Percentiles rank a stretch among this genome's conserved stretches.
These are phyloP conservation scores for Mycogone perniciosa DNA, from an alignment of 2,329 filamentous ascomycete species.

Conservation along the genomic window DNA sequence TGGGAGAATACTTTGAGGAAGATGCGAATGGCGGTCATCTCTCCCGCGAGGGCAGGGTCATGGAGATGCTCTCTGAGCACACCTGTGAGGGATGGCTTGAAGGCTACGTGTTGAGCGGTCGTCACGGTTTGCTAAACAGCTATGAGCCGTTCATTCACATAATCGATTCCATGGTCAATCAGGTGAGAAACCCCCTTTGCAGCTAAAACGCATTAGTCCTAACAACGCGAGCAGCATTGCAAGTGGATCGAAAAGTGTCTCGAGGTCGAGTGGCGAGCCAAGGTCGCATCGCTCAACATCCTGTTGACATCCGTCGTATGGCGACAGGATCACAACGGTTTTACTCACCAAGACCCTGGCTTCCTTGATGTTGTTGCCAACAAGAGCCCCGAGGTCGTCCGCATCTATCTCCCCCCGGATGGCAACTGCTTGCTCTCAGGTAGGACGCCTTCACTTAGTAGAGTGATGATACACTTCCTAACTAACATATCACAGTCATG, in stretches of 20 bases:
- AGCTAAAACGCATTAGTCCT: conserved; percentile 4
- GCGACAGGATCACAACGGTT: conserved; percentile 79
- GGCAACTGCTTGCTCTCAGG: conserved; percentile 67
- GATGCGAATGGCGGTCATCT: conserved; percentile 70
- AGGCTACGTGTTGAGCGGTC: conserved; percentile 68
- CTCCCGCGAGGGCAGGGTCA: conserved; percentile 61
- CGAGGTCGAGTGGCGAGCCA: conserved; percentile 72
- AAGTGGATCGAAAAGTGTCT: conserved; percentile 79
- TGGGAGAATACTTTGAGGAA: conserved; percentile 72
- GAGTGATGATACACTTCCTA: neutral
- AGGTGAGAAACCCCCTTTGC: conserved; percentile 32
- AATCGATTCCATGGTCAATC: conserved; percentile 80
- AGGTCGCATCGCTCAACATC: conserved; percentile 71
- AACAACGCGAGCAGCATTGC: conserved; percentile 49
- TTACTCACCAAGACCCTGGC: conserved; percentile 74
- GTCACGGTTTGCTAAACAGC: conserved; percentile 71
- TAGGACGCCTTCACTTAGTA: conserved; percentile 15
- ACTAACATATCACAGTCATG: conserved; percentile 42
- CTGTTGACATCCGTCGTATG: conserved; percentile 72
- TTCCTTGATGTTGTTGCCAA: conserved; percentile 76
- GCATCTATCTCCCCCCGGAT: conserved; percentile 75
- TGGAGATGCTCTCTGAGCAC: conserved; percentile 81
- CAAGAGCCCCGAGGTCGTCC: conserved; percentile 72
- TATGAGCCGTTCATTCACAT: conserved; percentile 81
- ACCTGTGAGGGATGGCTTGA: conserved; percentile 76